Percentiles rank a stretch among this genome's conserved stretches.
Conservation (phyloP, 345 rosid species). For the Pugionium dolabratum region DNA sequence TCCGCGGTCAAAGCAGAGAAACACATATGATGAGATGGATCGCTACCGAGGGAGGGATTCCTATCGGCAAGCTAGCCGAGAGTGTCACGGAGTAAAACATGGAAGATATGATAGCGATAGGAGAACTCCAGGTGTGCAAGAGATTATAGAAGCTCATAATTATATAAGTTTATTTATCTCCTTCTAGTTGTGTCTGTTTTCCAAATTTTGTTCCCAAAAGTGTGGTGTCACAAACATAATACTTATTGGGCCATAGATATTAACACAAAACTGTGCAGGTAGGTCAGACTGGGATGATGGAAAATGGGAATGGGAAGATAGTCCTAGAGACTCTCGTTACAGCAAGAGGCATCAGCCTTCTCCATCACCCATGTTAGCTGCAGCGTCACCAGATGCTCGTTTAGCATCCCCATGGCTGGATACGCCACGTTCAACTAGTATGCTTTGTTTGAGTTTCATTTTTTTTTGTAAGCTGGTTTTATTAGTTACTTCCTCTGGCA, state of each 20-base stretch:
- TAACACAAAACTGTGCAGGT: conserved; percentile 51
- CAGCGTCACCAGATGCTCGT: conserved; percentile 95
- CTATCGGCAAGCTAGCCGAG: conserved; percentile 44
- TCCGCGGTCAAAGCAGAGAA: conserved; percentile 37
- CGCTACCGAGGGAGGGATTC: conserved; percentile 56
- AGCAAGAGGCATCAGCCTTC: conserved; percentile 68
- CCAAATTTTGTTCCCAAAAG: conserved; percentile 2
- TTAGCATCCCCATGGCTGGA: conserved; percentile 88
- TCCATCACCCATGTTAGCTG: conserved; percentile 88
- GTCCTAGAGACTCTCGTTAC: conserved; percentile 63
- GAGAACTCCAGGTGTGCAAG: conserved; percentile 69
- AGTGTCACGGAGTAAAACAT: conserved; percentile 58
- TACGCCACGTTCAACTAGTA: conserved; percentile 73
- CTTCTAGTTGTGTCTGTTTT: too few relatives aligned
- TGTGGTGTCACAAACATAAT: conserved; percentile 20
- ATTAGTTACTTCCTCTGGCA: conserved; percentile 4
- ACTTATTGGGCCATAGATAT: conserved; percentile 18
- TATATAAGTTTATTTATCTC: neutral
- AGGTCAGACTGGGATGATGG: conserved; percentile 97
- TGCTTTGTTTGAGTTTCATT: conserved; percentile 28
- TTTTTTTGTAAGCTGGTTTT: conserved; percentile 13
- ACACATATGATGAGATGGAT: conserved; percentile 45
- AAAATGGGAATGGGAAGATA: conserved; percentile 91
- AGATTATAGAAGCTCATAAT: conserved; percentile 14
- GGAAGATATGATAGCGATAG: conserved; percentile 58